Base-by-base conservation (phyloP, 169 alveolate species). In the Besnoitia besnoiti region DNA sequence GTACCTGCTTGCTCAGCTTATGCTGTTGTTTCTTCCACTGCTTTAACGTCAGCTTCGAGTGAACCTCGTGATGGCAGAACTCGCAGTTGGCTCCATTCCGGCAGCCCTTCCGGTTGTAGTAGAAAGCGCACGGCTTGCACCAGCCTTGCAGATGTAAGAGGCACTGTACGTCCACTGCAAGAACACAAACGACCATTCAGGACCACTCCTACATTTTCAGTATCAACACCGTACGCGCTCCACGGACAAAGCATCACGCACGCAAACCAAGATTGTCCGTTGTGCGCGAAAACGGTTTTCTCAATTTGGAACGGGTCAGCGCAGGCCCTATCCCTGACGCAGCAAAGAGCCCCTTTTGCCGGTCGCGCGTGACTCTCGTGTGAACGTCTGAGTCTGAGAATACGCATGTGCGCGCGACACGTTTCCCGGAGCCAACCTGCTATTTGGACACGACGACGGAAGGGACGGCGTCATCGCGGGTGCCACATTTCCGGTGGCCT, bases 101-200 rank as follows among this genome's bases (percentile, higher is more conserved):
- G 90, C 98, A 96, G 33, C 97, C 97, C 80, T 96, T 96, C 35
- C 95, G 94, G 93, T 96, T 96, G 89, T 96, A 95, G 94, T 96
- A 96, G 85, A 96, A 95, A 19, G 97, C 97, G 79, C 98, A 96
- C 0, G 98, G 97, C 50, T 94, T 96, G 92, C 98, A 96, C 39
- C 94, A 87, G 55, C 98, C 97, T 87, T 92, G 90, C 40, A 90
- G 59, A 77, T 95, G 97, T 85, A 95, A 49, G 14, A 88, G 44
- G 42, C 85, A 49, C 73, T 88, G 92, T 1, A 88, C 85, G 42
- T 88, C 92, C 85, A 76, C 92, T 88, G 91, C 21, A 30, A 14
- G 21, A 42, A 35, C 50, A 21, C 42, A 77, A 39, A n/a, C 10
- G 40, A 67, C 42, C n/a, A n/a, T 19, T 14, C 62, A 50, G 30